Conservation (phyloP, 2,329 filamentous ascomycete genomes). For the Alternaria novae-zelandiae region DNA sequence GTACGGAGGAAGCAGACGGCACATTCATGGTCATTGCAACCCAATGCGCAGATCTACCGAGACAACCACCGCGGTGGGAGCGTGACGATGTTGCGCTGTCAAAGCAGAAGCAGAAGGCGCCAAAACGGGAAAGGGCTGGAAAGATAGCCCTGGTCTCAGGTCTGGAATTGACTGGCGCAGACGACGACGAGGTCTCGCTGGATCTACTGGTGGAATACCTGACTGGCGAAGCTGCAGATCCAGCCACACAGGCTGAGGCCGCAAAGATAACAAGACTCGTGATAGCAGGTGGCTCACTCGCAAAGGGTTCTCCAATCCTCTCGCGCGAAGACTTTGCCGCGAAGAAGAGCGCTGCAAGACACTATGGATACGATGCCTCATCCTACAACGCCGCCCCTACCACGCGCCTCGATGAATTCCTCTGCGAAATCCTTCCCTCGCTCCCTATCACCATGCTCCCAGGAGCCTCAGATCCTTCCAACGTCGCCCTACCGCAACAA, state of each 20-base stretch:
- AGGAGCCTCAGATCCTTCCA: constrained; percentile 84
- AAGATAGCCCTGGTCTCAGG: constrained; percentile 92
- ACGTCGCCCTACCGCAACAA: constrained; percentile 88
- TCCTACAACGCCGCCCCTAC: constrained; percentile 88
- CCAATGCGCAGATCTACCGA: constrained; percentile 83
- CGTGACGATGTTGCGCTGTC: constrained; percentile 60
- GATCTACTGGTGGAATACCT: constrained; percentile 86
- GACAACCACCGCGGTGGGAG: constrained; percentile 82
- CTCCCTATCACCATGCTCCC: constrained; percentile 90
- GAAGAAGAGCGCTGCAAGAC: constrained; percentile 67
- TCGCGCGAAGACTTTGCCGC: constrained; percentile 54
- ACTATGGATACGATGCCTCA: constrained; percentile 92
- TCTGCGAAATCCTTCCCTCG: constrained; percentile 79
- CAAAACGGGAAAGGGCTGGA: constrained; percentile 56
- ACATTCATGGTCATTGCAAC: constrained; percentile 93
- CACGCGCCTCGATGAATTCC: constrained; percentile 81
- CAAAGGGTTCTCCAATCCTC: constrained; percentile 55
- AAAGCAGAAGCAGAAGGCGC: constrained; percentile 44
- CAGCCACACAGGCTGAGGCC: constrained; percentile 64
- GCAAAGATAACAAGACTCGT: constrained; percentile 81
- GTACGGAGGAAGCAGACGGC: constrained; percentile 89
- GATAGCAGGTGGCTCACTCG: constrained; percentile 88
- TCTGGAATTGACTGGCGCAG: constrained; percentile 78
- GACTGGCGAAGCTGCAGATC: constrained; percentile 76
- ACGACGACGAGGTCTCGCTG: constrained; percentile 75